phyloP scores from a whole-genome alignment of 2,329 filamentous ascomycete genomes.

The Diaporthe sp. region DNA sequence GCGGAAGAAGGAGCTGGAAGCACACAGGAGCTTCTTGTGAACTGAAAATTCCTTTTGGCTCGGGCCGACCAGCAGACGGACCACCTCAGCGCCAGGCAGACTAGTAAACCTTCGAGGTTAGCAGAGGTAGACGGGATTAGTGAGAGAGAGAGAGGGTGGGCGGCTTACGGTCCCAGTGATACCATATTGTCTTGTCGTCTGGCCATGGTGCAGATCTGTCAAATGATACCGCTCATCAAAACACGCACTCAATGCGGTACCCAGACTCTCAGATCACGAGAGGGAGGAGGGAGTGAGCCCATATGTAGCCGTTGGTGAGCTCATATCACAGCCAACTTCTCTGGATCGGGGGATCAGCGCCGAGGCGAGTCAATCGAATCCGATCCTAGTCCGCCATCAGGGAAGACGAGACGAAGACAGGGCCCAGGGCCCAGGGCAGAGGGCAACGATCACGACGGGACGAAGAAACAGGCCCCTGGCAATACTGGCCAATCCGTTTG shows the following conservation, averaged over 20 bases:
- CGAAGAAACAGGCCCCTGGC: slow-evolving; percentile 31
- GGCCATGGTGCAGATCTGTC: slow-evolving; percentile 11
- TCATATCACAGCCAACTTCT: slow-evolving; percentile 21
- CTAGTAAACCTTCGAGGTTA: slow-evolving; percentile 28
- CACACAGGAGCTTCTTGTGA: slow-evolving; percentile 61
- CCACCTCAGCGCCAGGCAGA: slow-evolving; percentile 43
- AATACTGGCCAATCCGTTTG: slow-evolving; percentile 28
- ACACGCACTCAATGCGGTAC: slow-evolving; percentile 22
- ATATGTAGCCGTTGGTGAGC: slow-evolving; percentile 40
- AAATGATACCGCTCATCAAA: slow-evolving; percentile 14
- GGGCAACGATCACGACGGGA: slow-evolving; percentile 17
- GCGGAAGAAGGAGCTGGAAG: slow-evolving; percentile 63
- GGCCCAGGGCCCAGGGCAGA: slow-evolving; percentile 15
- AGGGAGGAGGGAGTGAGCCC: slow-evolving; percentile 32
- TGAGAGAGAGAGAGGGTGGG: neutral
- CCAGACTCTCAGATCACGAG: neutral
- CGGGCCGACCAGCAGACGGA: slow-evolving; percentile 59
- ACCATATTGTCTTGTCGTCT: slow-evolving; percentile 33
- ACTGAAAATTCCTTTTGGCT: slow-evolving; percentile 58
- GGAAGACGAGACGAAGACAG: slow-evolving; percentile 11
- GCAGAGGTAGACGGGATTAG: neutral
- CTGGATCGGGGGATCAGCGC: slow-evolving; percentile 24
- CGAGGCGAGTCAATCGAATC: slow-evolving; percentile 29
- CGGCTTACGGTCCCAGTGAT: slow-evolving; percentile 35
- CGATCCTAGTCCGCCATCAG: slow-evolving; percentile 17